Percentiles rank a stretch among this genome's conserved stretches.
phyloP scores from a whole-genome alignment of 2,329 filamentous ascomycete genomes.

The Calonectria pteridis region DNA sequence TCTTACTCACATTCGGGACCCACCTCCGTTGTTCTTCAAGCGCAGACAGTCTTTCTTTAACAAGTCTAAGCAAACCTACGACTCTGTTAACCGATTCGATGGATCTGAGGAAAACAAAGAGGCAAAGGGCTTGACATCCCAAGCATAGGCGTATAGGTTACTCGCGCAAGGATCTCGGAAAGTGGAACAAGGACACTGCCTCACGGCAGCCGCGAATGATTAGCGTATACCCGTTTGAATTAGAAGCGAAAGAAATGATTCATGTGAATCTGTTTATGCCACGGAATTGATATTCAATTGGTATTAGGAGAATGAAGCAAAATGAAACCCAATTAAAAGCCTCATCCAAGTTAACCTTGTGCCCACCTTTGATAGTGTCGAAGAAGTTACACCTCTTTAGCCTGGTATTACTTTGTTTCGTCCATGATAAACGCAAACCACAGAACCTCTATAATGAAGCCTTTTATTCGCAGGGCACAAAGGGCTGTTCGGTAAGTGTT shows the following conservation, averaged over 20 bases:
- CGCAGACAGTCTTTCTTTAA: constrained; percentile 31
- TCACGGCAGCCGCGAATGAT: background rate
- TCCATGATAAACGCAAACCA: constrained; percentile 65
- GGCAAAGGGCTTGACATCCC: background rate
- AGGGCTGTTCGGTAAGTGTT: constrained; percentile 64
- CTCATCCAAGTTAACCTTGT: background rate
- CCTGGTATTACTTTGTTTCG: constrained; percentile 44
- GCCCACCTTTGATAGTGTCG: background rate
- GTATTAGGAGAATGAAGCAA: background rate
- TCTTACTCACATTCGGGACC: constrained; percentile 50
- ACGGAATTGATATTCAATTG: constrained; percentile 3
- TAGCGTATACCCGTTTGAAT: background rate
- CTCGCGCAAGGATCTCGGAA: background rate
- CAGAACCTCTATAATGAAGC: constrained; percentile 59
- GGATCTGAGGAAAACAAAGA: constrained; percentile 22
- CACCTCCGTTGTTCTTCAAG: constrained; percentile 38
- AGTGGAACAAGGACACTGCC: background rate
- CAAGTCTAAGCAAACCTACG: constrained; percentile 28
- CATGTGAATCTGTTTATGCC: background rate
- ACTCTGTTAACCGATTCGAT: constrained; percentile 27
- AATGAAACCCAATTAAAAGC: background rate
- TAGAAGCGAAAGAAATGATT: constrained; percentile 2
- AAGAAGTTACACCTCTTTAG: background rate
- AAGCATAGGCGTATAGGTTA: background rate
- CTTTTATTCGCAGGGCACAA: constrained; percentile 64